Percentiles rank a stretch among this genome's conserved stretches.
These are phyloP conservation scores for Cutaneotrichosporon sp. DNA, from an alignment of 1,284 basidiomycete genomes.

Conservation along the genomic window DNA sequence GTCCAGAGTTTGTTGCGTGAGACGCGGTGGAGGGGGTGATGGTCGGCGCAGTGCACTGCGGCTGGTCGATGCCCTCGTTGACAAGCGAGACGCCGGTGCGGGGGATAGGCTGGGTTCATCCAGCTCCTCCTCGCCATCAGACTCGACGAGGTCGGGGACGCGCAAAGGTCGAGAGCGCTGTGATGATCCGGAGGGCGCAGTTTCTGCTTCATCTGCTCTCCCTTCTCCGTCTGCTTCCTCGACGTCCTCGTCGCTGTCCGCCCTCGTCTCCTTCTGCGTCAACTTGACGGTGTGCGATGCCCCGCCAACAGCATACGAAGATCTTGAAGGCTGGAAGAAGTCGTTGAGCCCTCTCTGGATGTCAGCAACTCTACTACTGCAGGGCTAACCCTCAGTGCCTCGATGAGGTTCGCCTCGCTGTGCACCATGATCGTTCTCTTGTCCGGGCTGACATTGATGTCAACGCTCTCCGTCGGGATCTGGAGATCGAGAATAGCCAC, in stretches of 20 bases:
- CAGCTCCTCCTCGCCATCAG: conserved; percentile 16
- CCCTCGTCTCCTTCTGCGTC: conserved; percentile 20
- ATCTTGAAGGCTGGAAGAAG: conserved; percentile 66
- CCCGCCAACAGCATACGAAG: conserved; percentile 65
- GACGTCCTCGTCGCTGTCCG: conserved; percentile 19
- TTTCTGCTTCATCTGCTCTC: conserved; percentile 18
- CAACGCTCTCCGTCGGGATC: conserved; percentile 78
- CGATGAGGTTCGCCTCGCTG: conserved; percentile 78
- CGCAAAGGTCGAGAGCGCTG: neutral
- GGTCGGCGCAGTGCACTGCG: neutral
- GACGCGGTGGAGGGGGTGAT: neutral
- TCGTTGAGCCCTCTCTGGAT: conserved; percentile 62
- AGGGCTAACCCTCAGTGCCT: conserved; percentile 65
- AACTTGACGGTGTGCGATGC: conserved; percentile 37
- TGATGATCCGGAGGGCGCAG: conserved; percentile 3
- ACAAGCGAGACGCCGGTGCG: neutral
- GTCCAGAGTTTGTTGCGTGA: conserved; percentile 26
- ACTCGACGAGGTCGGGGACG: conserved; percentile 7
- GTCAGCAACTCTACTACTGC: conserved; percentile 41
- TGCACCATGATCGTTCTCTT: conserved; percentile 94
- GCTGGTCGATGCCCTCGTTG: neutral
- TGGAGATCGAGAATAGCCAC: conserved; percentile 82
- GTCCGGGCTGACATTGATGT: conserved; percentile 96
- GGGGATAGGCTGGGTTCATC: neutral
- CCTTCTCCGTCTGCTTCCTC: conserved; percentile 11